Evolutionary conservation across 768 basidiomycete species (phyloP).

Genomic region (Tephrocybe sp.): DNA sequence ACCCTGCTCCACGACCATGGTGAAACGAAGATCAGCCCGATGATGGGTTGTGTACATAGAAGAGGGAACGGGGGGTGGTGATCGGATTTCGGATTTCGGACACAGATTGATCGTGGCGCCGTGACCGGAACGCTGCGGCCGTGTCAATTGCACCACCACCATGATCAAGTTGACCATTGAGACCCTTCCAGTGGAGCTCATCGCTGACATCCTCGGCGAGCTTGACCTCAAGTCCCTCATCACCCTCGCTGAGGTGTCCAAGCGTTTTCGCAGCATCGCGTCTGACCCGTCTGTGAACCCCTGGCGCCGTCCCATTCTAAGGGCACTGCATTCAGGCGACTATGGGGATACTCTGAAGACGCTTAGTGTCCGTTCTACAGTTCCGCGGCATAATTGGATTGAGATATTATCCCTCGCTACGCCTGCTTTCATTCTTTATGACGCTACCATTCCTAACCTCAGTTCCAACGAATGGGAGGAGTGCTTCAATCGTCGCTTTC

Average conservation of each 20-base stretch:
- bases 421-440: constrained; percentile 63
- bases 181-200: constrained; percentile 73
- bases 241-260: constrained; percentile 58
- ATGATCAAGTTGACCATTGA: constrained; percentile 36
- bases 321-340: constrained; percentile 42
- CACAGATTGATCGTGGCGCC: neutral
- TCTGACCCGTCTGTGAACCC: constrained; percentile 70
- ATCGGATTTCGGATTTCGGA: constrained; percentile 7
- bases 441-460: constrained; percentile 69
- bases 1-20: neutral
- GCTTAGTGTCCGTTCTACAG: constrained; percentile 59
- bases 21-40: too few relatives aligned
- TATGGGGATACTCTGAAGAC: constrained; percentile 56
- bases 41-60: too few relatives aligned
- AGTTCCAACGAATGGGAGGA: constrained; percentile 72
- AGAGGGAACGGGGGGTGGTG: neutral
- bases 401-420: constrained; percentile 67
- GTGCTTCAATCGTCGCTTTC: constrained; percentile 66
- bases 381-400: constrained; percentile 80
- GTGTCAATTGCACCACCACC: too few relatives aligned
- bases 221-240: constrained; percentile 65
- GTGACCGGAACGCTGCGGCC: too few relatives aligned
- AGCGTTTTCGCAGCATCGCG: constrained; percentile 53
- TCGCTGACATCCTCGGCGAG: constrained; percentile 69
- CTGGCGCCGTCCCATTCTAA: constrained; percentile 72